Evolutionary conservation across 1,284 basidiomycete species (phyloP), one percentile per base, ranked within the genome.

Genomic region (Leccinum fuscescens): DNA sequence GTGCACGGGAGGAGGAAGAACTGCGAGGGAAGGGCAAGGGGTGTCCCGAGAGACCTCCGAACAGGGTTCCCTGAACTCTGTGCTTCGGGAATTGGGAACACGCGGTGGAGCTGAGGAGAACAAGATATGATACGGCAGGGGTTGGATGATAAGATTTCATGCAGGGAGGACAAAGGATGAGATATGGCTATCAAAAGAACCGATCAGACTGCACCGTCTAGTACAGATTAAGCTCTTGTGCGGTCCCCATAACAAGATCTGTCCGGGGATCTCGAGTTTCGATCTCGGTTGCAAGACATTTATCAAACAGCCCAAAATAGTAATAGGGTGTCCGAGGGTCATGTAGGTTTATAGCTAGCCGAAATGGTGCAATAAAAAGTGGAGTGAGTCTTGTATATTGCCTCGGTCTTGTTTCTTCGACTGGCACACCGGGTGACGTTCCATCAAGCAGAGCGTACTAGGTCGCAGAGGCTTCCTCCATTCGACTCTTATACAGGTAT

Each of bases 321-420:
- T 3, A 63, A 11, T 17, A 2, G 12, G 51, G 69, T 72, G 64
- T 65, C 66, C 54, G 69, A 46, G 67, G 68, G 68, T 71, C 69
- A 6, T 6, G 9, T 1, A 12, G 0, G 2, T 6, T 55, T 39
- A 66, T 42, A 27, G 46, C 22, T 64, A 64, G 60, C 70, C 67
- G 70, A 44, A 64, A 37, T 62, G 53, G 65, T 46, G 51, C 57
- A 55, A 39, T 57, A 66, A 69, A 69, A 69, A 71, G 68, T 72
- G 68, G 68, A 48, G 71, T 71, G 70, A 72, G 70, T 39, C 44
- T 60, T 54, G 46, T 17, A 58, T 24, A 20, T 15, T 49, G 20
- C 22, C 4, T 27, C 8, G 22, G 48, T 49, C 48, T 17, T n/a
- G 48, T 49, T 44, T 44, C 17, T 20, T 44, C 42, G 42, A 44